Evolutionary conservation across 257 asterid genomes (phyloP).

Genomic region (Lavandula angustifolia): DNA sequence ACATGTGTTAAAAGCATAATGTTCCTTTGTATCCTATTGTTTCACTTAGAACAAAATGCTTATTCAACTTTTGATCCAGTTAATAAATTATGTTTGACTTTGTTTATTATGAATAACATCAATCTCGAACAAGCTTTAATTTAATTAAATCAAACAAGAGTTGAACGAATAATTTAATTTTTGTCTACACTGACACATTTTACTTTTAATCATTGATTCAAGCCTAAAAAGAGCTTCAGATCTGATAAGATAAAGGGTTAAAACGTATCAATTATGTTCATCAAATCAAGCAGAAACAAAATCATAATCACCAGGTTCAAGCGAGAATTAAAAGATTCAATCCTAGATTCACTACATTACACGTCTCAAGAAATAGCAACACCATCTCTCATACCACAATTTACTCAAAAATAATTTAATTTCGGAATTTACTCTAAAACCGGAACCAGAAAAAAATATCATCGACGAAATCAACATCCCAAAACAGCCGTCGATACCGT

Average conservation of each 20-base stretch:
- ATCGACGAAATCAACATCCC: neutral
- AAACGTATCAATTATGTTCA: neutral
- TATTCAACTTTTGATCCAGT: neutral
- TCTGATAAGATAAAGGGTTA: neutral
- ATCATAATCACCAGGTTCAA: neutral
- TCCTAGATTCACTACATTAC: neutral
- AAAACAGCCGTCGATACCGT: neutral
- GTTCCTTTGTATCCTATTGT: no score
- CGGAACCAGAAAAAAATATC: constrained; percentile 18
- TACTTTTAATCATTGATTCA: neutral
- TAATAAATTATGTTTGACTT: neutral
- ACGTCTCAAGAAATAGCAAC: constrained; percentile 9
- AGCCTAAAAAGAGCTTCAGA: neutral
- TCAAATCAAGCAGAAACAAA: neutral
- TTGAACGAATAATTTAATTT: neutral
- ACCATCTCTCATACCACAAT: neutral
- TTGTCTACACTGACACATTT: neutral
- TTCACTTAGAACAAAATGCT: no score
- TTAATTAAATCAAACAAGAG: neutral
- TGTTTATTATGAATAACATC: neutral
- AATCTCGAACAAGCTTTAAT: neutral
- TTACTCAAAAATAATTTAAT: neutral
- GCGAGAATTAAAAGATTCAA: neutral
- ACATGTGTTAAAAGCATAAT: no score
- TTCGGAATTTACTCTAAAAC: neutral